Evolutionary conservation across 1,139 yeast species (phyloP).

Genomic region (Scheffersomyces cryptocercus): DNA sequence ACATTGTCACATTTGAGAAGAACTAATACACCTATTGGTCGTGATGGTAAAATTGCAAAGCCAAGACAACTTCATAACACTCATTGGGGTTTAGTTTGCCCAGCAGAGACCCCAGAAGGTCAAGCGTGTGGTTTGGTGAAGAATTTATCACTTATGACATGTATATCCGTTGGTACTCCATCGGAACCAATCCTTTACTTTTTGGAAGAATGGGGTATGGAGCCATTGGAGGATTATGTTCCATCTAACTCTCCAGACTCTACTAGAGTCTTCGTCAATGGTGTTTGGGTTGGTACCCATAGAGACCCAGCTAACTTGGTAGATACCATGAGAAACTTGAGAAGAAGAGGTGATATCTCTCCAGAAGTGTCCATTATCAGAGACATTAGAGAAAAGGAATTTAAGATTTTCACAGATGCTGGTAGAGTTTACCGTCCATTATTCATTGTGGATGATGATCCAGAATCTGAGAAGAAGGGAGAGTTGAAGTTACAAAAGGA

Average conservation of each 20-base stretch:
- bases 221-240: constrained; percentile 92
- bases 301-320: constrained; percentile 91
- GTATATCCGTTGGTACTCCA: constrained; percentile 97
- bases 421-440: constrained; percentile 97
- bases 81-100: constrained; percentile 99
- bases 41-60: constrained; percentile 97
- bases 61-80: constrained; percentile 99
- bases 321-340: constrained; percentile 84
- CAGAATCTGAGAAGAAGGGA: constrained; percentile 71
- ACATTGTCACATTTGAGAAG: constrained; percentile 97
- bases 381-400: constrained; percentile 94
- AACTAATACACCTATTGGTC: constrained; percentile 97
- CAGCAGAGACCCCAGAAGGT: constrained; percentile 99
- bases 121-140: constrained; percentile 99
- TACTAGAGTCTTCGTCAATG: constrained; percentile 93
- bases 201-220: constrained; percentile 99
- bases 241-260: constrained; percentile 92
- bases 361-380: constrained; percentile 96
- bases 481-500: constrained; percentile 83
- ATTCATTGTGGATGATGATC: constrained; percentile 86
- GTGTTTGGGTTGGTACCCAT: constrained; percentile 99
- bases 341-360: constrained; percentile 94
- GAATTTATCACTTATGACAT: constrained; percentile 92
- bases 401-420: constrained; percentile 95
- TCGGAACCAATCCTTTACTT: constrained; percentile 92